Evolutionary conservation across 208 protist genomes (phyloP).

Genomic region (Trypanosoma grayi): DNA sequence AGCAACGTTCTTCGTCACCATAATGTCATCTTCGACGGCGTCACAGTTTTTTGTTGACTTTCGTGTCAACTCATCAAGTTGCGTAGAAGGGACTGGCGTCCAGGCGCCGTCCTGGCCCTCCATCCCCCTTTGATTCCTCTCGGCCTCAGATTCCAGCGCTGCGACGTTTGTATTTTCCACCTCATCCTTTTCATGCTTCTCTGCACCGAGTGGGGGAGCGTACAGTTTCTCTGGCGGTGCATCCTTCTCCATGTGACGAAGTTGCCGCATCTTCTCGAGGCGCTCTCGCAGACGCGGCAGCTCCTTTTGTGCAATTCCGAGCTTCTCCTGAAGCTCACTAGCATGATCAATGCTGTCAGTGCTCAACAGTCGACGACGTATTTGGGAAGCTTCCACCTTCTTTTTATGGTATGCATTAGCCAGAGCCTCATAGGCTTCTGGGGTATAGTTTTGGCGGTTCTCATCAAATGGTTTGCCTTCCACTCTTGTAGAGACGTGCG

Average conservation of each 20-base stretch:
- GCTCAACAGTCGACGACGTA: constrained; percentile 70
- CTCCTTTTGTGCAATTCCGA: constrained; percentile 48
- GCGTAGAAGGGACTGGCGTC: neutral
- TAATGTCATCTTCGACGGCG: constrained; percentile 18
- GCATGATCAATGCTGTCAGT: constrained; percentile 68
- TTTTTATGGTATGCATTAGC: constrained; percentile 80
- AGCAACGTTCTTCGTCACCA: neutral
- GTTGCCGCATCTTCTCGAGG: constrained; percentile 56
- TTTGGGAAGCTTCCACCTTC: constrained; percentile 80
- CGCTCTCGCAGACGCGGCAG: constrained; percentile 48
- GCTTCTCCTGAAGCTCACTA: constrained; percentile 55
- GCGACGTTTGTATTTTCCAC: neutral
- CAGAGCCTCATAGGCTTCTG: constrained; percentile 54
- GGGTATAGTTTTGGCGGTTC: constrained; percentile 28
- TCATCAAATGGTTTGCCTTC: constrained; percentile 17
- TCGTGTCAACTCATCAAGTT: constrained; percentile 5
- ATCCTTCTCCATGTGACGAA: constrained; percentile 21
- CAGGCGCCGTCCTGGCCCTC: neutral
- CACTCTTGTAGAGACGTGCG: neutral
- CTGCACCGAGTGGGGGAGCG: neutral
- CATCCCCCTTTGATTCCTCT: neutral
- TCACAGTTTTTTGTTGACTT: constrained; percentile 17
- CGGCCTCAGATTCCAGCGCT: neutral
- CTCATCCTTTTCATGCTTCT: constrained; percentile 25
- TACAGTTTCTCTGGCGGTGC: neutral